Base-by-base conservation (phyloP, 2,329 filamentous ascomycete species). In the Fusarium ramigenum region DNA sequence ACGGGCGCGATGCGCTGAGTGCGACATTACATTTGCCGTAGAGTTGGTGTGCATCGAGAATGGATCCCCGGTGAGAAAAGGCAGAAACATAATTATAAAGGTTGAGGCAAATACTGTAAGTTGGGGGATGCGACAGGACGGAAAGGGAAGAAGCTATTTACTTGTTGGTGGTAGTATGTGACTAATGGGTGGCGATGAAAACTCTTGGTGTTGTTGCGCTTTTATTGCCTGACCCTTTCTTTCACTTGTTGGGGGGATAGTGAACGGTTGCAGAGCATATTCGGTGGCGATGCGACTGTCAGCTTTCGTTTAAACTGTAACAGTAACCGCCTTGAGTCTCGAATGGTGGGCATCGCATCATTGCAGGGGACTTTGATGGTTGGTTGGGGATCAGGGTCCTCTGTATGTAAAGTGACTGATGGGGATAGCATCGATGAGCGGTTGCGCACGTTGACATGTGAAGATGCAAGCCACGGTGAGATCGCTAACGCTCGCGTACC, bases 121-220 rank as follows among this genome's bases (percentile, higher is more conserved):
- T 46, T 30, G 40, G 36, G 40, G 44, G 39, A 57, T 69, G 66
- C 58, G 66, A 52, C 39, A 37, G 5, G 66, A 69, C 66, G 25
- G 64, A 69, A 69, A 63, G 23, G 63, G 64, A 68, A 52, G 64
- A 66, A 32, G 34, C 40, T 60, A 66, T 66, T 60, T 44, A 66
- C 16, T n/a, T 46, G 39, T 63, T 56, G 57, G 57, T 69, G 39
- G 39, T 56, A 63, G 36, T 34, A 36, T 34, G 49, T 69, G 64
- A 69, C 64, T 69, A 69, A 69, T 53, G 54, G 44, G 69, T 73
- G 69, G 69, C 70, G 58, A 72, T 70, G 42, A 19, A 19, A 58
- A 57, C 57, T 40, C 64, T 69, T 69, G 66, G 58, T 69, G 66
- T 69, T 69, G 64, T 53, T 53, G 34, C 50, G 50, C n/a, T 28